phyloP scores from a whole-genome alignment of 2,329 filamentous ascomycete genomes.

The Sarocladiaceae sp. region DNA sequence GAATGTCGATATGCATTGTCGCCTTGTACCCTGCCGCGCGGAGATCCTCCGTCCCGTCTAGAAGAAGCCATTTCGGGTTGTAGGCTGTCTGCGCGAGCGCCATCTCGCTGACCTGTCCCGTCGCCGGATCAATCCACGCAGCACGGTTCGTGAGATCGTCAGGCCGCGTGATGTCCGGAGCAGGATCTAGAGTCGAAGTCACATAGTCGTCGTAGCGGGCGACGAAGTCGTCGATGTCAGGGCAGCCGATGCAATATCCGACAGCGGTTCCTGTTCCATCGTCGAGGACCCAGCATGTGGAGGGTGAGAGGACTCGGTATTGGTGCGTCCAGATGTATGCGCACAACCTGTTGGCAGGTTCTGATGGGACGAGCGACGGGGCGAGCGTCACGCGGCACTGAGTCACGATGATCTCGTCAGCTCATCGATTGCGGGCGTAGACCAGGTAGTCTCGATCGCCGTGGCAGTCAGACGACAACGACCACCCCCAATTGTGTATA shows the following conservation, averaged over 20 bases:
- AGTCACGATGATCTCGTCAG: neutral
- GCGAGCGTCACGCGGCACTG: conserved; percentile 44
- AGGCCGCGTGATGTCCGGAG: conserved; percentile 17
- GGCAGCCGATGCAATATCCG: conserved; percentile 43
- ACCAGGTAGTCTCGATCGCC: neutral
- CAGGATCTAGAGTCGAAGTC: conserved; percentile 24
- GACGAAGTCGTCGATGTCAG: conserved; percentile 35
- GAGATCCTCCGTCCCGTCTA: conserved; percentile 26
- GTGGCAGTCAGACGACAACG: neutral
- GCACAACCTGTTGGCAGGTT: conserved; percentile 28
- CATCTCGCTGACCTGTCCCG: conserved; percentile 18
- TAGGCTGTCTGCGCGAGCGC: conserved; percentile 36
- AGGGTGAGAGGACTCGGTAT: conserved; percentile 39
- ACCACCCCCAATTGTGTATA: neutral
- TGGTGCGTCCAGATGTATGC: conserved; percentile 47
- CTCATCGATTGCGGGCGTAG: neutral
- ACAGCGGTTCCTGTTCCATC: conserved; percentile 37
- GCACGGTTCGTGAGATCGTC: conserved; percentile 22
- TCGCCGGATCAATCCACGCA: conserved; percentile 22
- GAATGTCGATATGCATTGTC: conserved; percentile 45
- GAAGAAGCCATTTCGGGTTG: conserved; percentile 32
- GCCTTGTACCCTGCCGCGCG: conserved; percentile 28
- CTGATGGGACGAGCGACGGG: conserved; percentile 30
- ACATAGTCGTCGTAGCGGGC: conserved; percentile 32
- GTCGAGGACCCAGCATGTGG: conserved; percentile 41